Conservation (phyloP, 208 protist genomes). For the Kentomonas sorsogonicus region DNA sequence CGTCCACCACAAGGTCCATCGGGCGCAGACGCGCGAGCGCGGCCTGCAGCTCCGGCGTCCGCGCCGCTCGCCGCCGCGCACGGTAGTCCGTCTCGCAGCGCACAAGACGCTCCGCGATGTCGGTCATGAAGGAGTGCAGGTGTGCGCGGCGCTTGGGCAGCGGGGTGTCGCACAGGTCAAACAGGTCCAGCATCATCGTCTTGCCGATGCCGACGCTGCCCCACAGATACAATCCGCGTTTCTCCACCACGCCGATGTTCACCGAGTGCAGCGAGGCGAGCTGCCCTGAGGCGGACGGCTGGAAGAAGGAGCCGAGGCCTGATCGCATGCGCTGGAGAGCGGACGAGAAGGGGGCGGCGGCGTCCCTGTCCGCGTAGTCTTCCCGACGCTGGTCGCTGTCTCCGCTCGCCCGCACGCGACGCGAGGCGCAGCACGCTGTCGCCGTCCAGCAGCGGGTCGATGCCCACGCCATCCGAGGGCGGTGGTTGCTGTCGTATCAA, state of each 20-base stretch:
- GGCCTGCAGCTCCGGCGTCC: conserved; percentile 10
- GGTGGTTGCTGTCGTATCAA: conserved; percentile 40
- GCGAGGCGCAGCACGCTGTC: no score
- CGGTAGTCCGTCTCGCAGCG: conserved; percentile 27
- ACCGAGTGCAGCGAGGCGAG: conserved; percentile 38
- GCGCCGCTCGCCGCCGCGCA: conserved; percentile 15
- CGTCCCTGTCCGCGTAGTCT: no score
- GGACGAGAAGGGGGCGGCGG: no score
- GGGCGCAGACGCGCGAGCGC: conserved; percentile 24
- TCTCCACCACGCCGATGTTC: conserved; percentile 46
- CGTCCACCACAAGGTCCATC: conserved; percentile 67
- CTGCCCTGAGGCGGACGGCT: conserved; percentile 9
- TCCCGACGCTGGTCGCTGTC: no score
- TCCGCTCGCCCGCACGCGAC: no score
- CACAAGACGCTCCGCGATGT: conserved; percentile 67
- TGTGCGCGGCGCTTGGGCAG: conserved; percentile 84
- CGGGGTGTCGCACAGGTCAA: conserved; percentile 70
- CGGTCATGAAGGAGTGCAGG: conserved; percentile 92
- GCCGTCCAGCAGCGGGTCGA: no score
- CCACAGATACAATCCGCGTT: conserved; percentile 89
- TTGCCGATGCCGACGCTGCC: conserved; percentile 94
- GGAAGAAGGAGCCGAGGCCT: no score
- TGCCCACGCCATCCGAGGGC: no score
- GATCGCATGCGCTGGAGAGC: no score
- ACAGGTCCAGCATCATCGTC: conserved; percentile 93